Evolutionary conservation across 495 filamentous ascomycete genomes (phyloP), one percentile per base, ranked within the genome.

Genomic region (Lophium mytilinum): DNA sequence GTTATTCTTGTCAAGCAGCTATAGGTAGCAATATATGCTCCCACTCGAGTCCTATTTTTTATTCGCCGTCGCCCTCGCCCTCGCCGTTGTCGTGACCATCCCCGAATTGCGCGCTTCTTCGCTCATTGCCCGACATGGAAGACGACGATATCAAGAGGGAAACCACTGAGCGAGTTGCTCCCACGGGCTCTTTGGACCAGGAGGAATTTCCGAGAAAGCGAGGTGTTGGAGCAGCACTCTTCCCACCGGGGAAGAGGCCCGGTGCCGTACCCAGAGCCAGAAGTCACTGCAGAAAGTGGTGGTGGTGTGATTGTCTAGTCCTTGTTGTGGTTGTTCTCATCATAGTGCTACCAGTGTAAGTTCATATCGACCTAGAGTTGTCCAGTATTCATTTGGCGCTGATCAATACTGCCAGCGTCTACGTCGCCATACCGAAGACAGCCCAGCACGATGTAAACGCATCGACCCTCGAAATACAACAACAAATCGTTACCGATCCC

Each of bases 401-500:
- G 43, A 4, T 30, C 14, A 42, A 21, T 34, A 48, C 40, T 39
- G n/a, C 15, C 67, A 92, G 88, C 40, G 68, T 90, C 49, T 84
- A 85, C 60, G 86, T 89, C 56, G 87, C 69, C 5, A 83, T 88
- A 41, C 87, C 87, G 49, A 77, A 80, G 52, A 87, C 88, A 54
- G 85, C 87, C 19, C 86, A 90, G 67, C 37, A 72, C 45, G 82
- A 82, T 66, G 75, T 90, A 57, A 79, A 87, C 61, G 69, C 80
- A 18, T 83, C 88, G 17, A 78, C 74, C 14, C 75, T 90, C 43
- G 73, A 74, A 21, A 70, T 91, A 63, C 76, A 76, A 14, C 65
- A 72, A 49, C 78, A 90, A 63, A 47, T 72, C 10, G 73, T 89
- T 67, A 76, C 75, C 45, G 69, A 85, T 34, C 84, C 86, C 3